phyloP scores from a whole-genome alignment of 495 filamentous ascomycete genomes.

The Penicillium dipodomyicola region DNA sequence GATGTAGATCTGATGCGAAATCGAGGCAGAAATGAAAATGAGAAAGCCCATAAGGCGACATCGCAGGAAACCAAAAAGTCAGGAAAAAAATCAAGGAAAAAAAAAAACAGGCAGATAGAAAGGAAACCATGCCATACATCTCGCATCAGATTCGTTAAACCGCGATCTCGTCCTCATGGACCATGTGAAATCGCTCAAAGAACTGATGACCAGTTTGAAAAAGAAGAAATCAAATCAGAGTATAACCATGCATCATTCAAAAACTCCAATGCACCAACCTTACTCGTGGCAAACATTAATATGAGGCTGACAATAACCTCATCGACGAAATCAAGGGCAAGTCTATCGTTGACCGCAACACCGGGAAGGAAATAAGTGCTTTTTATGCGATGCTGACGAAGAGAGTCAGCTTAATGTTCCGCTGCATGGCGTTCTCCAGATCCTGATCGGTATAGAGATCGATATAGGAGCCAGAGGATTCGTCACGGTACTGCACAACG shows the following conservation, averaged over 20 bases:
- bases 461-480: conserved; percentile 69
- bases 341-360: conserved; percentile 24
- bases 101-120: conserved; percentile 21
- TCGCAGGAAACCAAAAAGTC: conserved; percentile 6
- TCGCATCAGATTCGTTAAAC: conserved; percentile 32
- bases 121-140: conserved; percentile 32
- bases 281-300: conserved; percentile 25
- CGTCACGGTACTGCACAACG: conserved; percentile 82
- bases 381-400: conserved; percentile 61
- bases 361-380: not conserved
- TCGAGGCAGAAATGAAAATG: conserved; percentile 1
- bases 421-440: conserved; percentile 70
- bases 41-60: conserved; percentile 8
- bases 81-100: conserved; percentile 8
- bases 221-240: conserved; percentile 6
- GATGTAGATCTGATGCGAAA: conserved; percentile 14
- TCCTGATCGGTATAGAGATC: conserved; percentile 76
- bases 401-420: conserved; percentile 84
- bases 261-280: conserved; percentile 33
- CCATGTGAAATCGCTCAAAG: conserved; percentile 25
- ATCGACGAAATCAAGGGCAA: conserved; percentile 15
- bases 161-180: conserved; percentile 21
- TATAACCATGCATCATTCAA: conserved; percentile 7
- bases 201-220: conserved; percentile 17
- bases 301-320: conserved; percentile 18